Percentiles rank a stretch among this genome's conserved stretches.
Evolutionary conservation across 257 asterid genomes (phyloP).

Genomic region (Penstemon barbatus): DNA sequence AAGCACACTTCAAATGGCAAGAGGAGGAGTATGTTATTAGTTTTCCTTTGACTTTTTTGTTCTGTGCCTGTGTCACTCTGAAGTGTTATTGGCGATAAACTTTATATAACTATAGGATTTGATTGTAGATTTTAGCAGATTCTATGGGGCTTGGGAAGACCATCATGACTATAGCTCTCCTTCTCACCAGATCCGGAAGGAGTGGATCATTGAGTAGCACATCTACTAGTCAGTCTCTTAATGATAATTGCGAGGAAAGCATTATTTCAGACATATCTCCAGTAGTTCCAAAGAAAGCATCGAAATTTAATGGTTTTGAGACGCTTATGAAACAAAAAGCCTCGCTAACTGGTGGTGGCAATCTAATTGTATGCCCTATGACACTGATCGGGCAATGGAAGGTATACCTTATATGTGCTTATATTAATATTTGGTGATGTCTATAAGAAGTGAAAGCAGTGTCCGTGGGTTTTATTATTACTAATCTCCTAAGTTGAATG

Average conservation of each 20-base stretch:
- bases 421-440: constrained; percentile 20
- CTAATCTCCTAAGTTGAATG: constrained; percentile 30
- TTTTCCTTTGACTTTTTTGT: constrained; percentile 27
- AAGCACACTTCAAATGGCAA: constrained; percentile 87
- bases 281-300: constrained; percentile 45
- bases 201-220: constrained; percentile 52
- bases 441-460: constrained; percentile 24
- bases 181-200: constrained; percentile 66
- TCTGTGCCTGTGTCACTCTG: constrained; percentile 8
- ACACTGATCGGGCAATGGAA: constrained; percentile 98
- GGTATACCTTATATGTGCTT: constrained; percentile 45
- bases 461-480: constrained; percentile 3
- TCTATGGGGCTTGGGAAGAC: constrained; percentile 99
- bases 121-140: constrained; percentile 89
- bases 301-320: constrained; percentile 60
- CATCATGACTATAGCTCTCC: constrained; percentile 90
- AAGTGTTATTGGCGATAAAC: constrained; percentile 7
- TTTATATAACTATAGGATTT: constrained; percentile 35
- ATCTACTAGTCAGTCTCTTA: constrained; percentile 41
- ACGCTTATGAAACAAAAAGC: constrained; percentile 60
- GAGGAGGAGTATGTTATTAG: constrained; percentile 89
- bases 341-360: constrained; percentile 68
- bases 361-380: constrained; percentile 92
- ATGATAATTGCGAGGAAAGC: constrained; percentile 45
- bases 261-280: constrained; percentile 49